Evolutionary conservation across 1,284 basidiomycete genomes (phyloP).

Genomic region (Microstroma glucosiphilum): DNA sequence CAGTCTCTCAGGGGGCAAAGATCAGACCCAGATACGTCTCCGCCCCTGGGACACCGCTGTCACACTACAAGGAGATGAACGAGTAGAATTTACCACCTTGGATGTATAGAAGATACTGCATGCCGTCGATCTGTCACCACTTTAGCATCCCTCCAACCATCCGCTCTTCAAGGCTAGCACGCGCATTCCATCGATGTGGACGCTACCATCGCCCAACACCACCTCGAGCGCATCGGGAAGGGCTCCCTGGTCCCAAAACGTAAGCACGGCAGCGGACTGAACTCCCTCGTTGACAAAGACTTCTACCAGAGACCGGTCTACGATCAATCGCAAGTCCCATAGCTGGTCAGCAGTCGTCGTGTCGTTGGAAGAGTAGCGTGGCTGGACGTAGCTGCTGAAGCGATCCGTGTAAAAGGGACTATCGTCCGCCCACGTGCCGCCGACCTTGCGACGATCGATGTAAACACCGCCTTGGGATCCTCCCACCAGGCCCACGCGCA

Average conservation of each 20-base stretch:
- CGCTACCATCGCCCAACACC: slow-evolving; percentile 3
- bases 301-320: slow-evolving; percentile 48
- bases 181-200: slow-evolving; percentile 2
- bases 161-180: not conserved
- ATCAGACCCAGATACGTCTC: not conserved
- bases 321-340: slow-evolving; percentile 30
- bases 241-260: slow-evolving; percentile 12
- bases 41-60: not conserved
- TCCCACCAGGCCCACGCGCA: slow-evolving; percentile 23
- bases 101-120: not conserved
- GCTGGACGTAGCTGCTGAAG: slow-evolving; percentile 20
- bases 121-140: not conserved
- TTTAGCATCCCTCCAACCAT: not conserved
- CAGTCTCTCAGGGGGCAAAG: not conserved
- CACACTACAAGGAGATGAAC: not conserved
- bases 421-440: slow-evolving; percentile 31
- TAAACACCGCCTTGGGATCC: slow-evolving; percentile 44
- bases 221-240: slow-evolving; percentile 2
- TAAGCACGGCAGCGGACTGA: slow-evolving; percentile 5
- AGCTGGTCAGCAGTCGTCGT: slow-evolving; percentile 16
- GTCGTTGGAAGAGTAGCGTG: slow-evolving; percentile 18
- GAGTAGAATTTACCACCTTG: no score
- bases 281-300: slow-evolving; percentile 47
- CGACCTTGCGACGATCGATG: slow-evolving; percentile 48
- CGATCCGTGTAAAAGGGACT: slow-evolving; percentile 51